A percentile compares a stretch with the other conserved stretches of the same genome.
phyloP scores from a whole-genome alignment of 1,284 basidiomycete species.

The Xanthoconium separans region DNA sequence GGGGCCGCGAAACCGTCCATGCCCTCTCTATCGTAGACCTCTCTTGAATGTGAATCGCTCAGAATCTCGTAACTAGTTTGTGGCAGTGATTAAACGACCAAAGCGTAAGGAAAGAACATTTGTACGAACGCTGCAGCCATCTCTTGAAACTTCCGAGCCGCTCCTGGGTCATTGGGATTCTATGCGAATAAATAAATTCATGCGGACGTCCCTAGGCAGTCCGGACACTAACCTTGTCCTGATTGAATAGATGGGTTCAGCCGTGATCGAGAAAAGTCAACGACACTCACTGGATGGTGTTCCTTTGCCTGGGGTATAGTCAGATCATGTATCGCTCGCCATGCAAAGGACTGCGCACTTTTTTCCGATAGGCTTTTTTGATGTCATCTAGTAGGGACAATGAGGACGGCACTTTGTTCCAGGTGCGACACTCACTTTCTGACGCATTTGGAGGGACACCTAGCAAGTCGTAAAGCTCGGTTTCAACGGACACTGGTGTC shows the following conservation, averaged over 20 bases:
- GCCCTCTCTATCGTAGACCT: slow-evolving; percentile 81
- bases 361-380: slow-evolving; percentile 90
- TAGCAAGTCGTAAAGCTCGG: slow-evolving; percentile 77
- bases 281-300: slow-evolving; percentile 78
- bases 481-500: slow-evolving; percentile 66
- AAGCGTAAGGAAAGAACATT: not conserved
- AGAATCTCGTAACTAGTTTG: slow-evolving; percentile 78
- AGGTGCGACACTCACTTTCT: slow-evolving; percentile 50
- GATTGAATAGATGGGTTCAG: slow-evolving; percentile 9
- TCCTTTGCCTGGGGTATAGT: slow-evolving; percentile 68
- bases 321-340: slow-evolving; percentile 22
- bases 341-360: slow-evolving; percentile 48
- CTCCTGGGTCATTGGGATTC: slow-evolving; percentile 79
- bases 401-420: slow-evolving; percentile 10
- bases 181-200: slow-evolving; percentile 28
- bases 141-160: slow-evolving; percentile 82
- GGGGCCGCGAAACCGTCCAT: slow-evolving; percentile 60
- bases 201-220: not conserved
- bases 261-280: not conserved
- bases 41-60: slow-evolving; percentile 74
- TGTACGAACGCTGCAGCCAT: slow-evolving; percentile 78
- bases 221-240: slow-evolving; percentile 60
- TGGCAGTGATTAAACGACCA: slow-evolving; percentile 4
- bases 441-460: slow-evolving; percentile 68
- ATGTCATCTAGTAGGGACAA: slow-evolving; percentile 62